These are phyloP conservation scores for Pythium myriotylum DNA, from an alignment of 352 stramenopile genomes.

Conservation along the genomic window DNA sequence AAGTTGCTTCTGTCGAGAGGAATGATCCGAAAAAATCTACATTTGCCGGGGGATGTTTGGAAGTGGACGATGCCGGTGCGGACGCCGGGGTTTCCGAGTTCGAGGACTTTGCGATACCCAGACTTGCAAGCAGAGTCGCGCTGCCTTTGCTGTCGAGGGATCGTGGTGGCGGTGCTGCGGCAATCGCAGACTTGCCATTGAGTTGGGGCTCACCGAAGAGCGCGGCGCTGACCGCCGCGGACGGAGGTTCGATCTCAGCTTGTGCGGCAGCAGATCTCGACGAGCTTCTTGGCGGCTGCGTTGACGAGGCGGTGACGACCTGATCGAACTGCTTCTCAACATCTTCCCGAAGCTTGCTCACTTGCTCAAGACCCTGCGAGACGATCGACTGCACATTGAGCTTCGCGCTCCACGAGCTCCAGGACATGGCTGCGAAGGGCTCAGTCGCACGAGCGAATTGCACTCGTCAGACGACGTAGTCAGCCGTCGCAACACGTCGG, in stretches of 20 bases:
- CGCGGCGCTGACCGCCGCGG: constrained; percentile 20
- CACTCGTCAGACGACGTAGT: too few species aligned
- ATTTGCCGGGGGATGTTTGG: neutral
- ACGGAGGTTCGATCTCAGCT: constrained; percentile 8
- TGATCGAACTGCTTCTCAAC: constrained; percentile 90
- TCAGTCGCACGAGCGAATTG: constrained; percentile 12
- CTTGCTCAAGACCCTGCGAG: constrained; percentile 82
- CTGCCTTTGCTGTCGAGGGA: constrained; percentile 25
- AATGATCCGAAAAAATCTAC: constrained; percentile 28
- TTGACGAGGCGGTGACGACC: constrained; percentile 44
- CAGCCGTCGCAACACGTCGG: too few species aligned
- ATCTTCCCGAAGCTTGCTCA: constrained; percentile 81
- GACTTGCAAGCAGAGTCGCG: constrained; percentile 16
- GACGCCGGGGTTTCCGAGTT: constrained; percentile 8
- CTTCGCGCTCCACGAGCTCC: constrained; percentile 66
- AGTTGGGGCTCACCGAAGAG: constrained; percentile 13
- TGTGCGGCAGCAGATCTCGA: neutral
- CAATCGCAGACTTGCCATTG: neutral
- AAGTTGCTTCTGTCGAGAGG: constrained; percentile 1
- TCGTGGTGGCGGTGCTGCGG: constrained; percentile 17
- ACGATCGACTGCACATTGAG: constrained; percentile 86
- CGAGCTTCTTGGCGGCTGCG: constrained; percentile 18
- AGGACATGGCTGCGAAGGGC: constrained; percentile 37
- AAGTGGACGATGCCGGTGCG: constrained; percentile 17
- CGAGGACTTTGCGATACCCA: constrained; percentile 4